Conservation (phyloP, 192 early-diverging fungal genomes). For the Diversispora eburnea region DNA sequence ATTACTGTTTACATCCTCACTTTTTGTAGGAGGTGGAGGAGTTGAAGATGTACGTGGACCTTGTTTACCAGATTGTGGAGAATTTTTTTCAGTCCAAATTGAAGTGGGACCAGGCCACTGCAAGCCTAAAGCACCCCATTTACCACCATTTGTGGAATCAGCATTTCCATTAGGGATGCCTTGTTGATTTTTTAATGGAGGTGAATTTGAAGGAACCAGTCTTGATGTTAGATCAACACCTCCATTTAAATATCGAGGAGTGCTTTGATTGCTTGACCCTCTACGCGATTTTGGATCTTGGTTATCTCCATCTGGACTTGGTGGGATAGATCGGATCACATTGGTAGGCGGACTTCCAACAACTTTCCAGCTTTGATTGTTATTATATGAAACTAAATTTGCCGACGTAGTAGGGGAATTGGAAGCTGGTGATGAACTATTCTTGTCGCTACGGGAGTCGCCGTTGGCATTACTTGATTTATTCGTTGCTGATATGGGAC, state of each 20-base stretch:
- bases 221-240: conserved; percentile 18
- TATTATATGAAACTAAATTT: conserved; percentile 3
- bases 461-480: conserved; percentile 18
- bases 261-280: conserved; percentile 14
- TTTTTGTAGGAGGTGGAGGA: conserved; percentile 26
- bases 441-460: conserved; percentile 20
- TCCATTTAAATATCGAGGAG: conserved; percentile 17
- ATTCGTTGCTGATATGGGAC: conserved; percentile 20
- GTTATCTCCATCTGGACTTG: conserved; percentile 15
- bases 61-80: conserved; percentile 24
- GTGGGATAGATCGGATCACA: conserved; percentile 42
- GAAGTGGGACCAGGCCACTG: conserved; percentile 45
- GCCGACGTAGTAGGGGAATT: conserved; percentile 25
- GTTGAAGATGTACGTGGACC: conserved; percentile 27
- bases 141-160: conserved; percentile 15
- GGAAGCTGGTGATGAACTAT: conserved; percentile 23
- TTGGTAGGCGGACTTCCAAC: conserved; percentile 57
- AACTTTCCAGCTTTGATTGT: conserved; percentile 49
- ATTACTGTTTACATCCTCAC: conserved; percentile 18
- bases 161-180: conserved; percentile 16
- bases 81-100: conserved; percentile 40
- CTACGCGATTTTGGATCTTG: conserved; percentile 17
- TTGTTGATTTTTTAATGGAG: conserved; percentile 20
- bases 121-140: conserved; percentile 54
- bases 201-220: conserved; percentile 20